Evolutionary conservation across 2,329 filamentous ascomycete species (phyloP).

Genomic region (Fusarium torulosum): DNA sequence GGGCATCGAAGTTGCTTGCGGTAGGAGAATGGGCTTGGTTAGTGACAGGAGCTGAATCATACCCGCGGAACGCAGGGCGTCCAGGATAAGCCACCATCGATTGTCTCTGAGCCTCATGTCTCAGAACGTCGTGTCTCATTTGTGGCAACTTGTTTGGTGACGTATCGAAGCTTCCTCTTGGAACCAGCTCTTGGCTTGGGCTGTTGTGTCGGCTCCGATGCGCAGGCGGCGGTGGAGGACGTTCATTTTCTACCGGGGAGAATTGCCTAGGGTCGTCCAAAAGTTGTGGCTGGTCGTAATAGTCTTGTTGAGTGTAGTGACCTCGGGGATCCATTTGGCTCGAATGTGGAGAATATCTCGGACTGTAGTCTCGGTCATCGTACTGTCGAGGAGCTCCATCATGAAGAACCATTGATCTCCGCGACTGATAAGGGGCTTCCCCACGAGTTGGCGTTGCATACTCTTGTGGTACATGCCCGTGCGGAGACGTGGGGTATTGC

Average conservation of each 20-base stretch:
- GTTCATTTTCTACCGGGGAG: conserved; percentile 57
- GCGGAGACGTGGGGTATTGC: conserved; percentile 54
- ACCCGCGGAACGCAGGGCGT: conserved; percentile 64
- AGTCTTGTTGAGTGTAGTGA: conserved; percentile 53
- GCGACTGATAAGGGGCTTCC: conserved; percentile 50
- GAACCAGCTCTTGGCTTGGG: conserved; percentile 57
- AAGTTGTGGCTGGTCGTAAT: conserved; percentile 47
- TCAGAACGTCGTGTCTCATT: conserved; percentile 71
- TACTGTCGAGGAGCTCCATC: conserved; percentile 53
- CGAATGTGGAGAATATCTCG: conserved; percentile 50
- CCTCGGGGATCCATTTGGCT: conserved; percentile 56
- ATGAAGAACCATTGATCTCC: conserved; percentile 53
- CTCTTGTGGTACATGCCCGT: conserved; percentile 37
- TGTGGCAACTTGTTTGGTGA: conserved; percentile 58
- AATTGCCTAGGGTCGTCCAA: conserved; percentile 52
- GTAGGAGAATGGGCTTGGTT: conserved; percentile 48
- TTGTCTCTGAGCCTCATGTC: conserved; percentile 68
- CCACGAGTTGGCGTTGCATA: conserved; percentile 40
- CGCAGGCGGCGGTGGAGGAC: conserved; percentile 68
- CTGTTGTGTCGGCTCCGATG: conserved; percentile 64
- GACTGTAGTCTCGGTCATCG: conserved; percentile 56
- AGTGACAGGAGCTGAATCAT: conserved; percentile 61
- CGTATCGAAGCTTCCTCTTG: conserved; percentile 58
- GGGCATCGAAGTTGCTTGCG: conserved; percentile 52
- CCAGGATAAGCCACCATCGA: conserved; percentile 65